Conservation (phyloP, 2,329 filamentous ascomycete species). For the Xylariaceae sp. region DNA sequence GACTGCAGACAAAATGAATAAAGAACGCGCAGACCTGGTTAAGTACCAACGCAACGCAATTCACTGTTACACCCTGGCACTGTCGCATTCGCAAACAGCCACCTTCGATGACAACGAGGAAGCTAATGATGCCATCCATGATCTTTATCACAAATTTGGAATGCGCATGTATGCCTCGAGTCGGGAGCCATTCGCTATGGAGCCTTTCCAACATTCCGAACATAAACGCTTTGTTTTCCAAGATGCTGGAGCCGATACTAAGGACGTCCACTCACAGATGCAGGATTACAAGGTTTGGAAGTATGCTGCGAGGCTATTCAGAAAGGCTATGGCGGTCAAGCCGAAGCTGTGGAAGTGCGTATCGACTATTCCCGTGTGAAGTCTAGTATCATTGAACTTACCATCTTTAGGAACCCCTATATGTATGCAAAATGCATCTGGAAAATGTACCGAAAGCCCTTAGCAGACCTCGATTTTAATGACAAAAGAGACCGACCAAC, state of each 20-base stretch:
- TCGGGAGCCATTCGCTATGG: constrained; percentile 60
- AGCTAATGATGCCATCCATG: constrained; percentile 47
- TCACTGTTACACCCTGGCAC: constrained; percentile 66
- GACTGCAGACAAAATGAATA: constrained; percentile 89
- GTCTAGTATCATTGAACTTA: constrained; percentile 25
- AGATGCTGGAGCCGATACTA: constrained; percentile 44
- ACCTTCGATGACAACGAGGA: constrained; percentile 44
- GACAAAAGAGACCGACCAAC: constrained; percentile 39
- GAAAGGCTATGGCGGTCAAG: constrained; percentile 51
- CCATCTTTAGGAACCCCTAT: constrained; percentile 45
- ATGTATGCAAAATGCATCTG: constrained; percentile 61
- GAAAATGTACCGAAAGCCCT: constrained; percentile 57
- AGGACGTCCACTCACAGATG: constrained; percentile 54
- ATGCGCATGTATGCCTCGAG: constrained; percentile 61
- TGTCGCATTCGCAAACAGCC: constrained; percentile 51
- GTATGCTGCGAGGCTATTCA: constrained; percentile 54
- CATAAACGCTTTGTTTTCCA: constrained; percentile 56
- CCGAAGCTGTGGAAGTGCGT: constrained; percentile 56
- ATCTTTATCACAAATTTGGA: constrained; percentile 57
- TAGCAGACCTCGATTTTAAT: constrained; percentile 41
- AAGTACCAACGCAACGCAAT: constrained; percentile 75
- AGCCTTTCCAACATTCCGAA: constrained; percentile 54
- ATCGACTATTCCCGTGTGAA: neutral
- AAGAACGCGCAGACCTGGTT: constrained; percentile 68
- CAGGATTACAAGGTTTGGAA: constrained; percentile 59